phyloP scores from a whole-genome alignment of 108 stramenopile genomes.

The Skeletonema costatum region DNA sequence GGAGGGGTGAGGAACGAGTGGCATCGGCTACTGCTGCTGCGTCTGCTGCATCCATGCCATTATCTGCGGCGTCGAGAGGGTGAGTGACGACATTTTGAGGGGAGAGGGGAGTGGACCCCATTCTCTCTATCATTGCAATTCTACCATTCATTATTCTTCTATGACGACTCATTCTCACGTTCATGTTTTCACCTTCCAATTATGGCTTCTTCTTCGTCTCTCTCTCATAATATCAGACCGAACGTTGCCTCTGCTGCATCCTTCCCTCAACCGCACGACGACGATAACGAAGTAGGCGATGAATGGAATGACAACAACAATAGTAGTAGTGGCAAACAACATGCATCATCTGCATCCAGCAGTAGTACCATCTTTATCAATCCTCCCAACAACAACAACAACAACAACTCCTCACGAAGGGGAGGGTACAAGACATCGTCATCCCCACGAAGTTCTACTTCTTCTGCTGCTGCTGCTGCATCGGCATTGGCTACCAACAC shows the following conservation, averaged over 20 bases:
- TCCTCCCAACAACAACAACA: background rate
- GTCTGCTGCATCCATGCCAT: background rate
- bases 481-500: background rate
- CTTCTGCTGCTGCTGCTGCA: background rate
- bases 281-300: background rate
- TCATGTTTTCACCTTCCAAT: background rate
- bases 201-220: background rate
- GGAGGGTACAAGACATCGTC: slow-evolving; percentile 5
- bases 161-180: background rate
- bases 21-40: background rate
- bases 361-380: background rate
- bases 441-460: background rate
- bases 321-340: background rate
- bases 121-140: background rate
- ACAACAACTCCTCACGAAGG: background rate
- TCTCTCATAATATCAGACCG: background rate
- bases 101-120: background rate
- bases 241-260: slow-evolving; percentile 4
- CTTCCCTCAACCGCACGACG: background rate
- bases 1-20: background rate
- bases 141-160: too few relatives aligned
- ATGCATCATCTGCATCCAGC: background rate
- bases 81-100: background rate
- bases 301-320: slow-evolving; percentile 8
- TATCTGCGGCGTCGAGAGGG: background rate